These are phyloP conservation scores for Calonectria fujianensis DNA, from an alignment of 2,329 filamentous ascomycete genomes.

Conservation along the genomic window DNA sequence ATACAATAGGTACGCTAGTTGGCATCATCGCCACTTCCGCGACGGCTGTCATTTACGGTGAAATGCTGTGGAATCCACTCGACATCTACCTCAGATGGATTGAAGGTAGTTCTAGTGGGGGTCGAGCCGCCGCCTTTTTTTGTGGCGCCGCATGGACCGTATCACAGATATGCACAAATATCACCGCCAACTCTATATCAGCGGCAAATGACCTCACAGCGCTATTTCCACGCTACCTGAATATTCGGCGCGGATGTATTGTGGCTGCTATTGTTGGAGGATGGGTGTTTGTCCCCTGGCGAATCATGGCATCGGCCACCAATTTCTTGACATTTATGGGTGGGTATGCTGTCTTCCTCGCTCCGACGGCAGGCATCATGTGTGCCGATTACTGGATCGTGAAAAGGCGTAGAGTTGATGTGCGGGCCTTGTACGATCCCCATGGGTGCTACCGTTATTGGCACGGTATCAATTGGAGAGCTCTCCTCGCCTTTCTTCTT, in stretches of 20 bases:
- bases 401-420: neutral
- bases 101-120: neutral
- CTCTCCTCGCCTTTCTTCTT: neutral
- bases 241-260: neutral
- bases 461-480: neutral
- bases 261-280: neutral
- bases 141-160: neutral
- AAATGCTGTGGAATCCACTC: constrained; percentile 4
- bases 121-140: neutral
- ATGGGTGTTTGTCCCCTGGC: constrained; percentile 9
- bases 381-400: constrained; percentile 8
- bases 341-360: constrained; percentile 12
- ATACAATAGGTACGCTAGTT: neutral
- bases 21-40: neutral
- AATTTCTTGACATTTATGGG: constrained; percentile 2
- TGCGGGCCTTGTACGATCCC: neutral
- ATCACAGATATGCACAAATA: neutral
- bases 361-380: constrained; percentile 6
- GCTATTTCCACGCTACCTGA: neutral
- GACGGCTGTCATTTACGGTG: neutral
- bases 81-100: constrained; percentile 3
- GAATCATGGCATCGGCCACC: neutral
- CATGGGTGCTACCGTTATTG: neutral
- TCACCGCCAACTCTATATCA: neutral
- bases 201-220: constrained; percentile 2